A percentile compares a stretch with the other conserved stretches of the same genome.
Evolutionary conservation across 371 early-diverging fungal genomes (phyloP).

Genomic region (Mortierella sp.): DNA sequence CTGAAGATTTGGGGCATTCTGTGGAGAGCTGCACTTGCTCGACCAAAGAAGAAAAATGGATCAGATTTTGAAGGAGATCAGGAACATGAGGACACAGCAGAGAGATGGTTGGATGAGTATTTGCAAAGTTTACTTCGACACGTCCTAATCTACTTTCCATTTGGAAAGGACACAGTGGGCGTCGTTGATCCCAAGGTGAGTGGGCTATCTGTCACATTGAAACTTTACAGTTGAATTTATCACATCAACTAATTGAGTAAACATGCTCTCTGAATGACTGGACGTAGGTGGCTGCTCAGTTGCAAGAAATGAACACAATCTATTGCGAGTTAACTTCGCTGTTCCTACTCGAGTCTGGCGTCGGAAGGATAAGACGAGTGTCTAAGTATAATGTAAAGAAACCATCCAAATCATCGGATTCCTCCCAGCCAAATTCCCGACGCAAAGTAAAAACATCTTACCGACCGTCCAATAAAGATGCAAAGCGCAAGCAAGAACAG

Average conservation of each 20-base stretch:
- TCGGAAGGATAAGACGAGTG: constrained; percentile 31
- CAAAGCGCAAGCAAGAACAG: constrained; percentile 20
- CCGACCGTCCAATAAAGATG: constrained; percentile 38
- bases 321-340: constrained; percentile 77
- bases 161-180: constrained; percentile 69
- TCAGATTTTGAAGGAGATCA: constrained; percentile 26
- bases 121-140: constrained; percentile 72
- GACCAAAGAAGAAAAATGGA: constrained; percentile 27
- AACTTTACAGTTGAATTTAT: not conserved
- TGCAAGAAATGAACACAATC: constrained; percentile 79
- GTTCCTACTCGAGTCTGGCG: constrained; percentile 62
- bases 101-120: constrained; percentile 61
- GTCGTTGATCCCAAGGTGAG: constrained; percentile 64
- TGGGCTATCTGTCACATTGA: too few species aligned
- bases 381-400: constrained; percentile 23
- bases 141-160: constrained; percentile 79
- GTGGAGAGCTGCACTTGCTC: constrained; percentile 72
- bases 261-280: not conserved
- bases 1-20: constrained; percentile 70
- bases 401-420: not conserved
- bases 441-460: constrained; percentile 28
- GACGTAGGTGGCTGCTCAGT: constrained; percentile 62
- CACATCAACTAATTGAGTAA: not conserved
- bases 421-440: not conserved
- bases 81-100: constrained; percentile 28